phyloP scores from a whole-genome alignment of 305 asterid genomes.

The Fraxinus floribunda region DNA sequence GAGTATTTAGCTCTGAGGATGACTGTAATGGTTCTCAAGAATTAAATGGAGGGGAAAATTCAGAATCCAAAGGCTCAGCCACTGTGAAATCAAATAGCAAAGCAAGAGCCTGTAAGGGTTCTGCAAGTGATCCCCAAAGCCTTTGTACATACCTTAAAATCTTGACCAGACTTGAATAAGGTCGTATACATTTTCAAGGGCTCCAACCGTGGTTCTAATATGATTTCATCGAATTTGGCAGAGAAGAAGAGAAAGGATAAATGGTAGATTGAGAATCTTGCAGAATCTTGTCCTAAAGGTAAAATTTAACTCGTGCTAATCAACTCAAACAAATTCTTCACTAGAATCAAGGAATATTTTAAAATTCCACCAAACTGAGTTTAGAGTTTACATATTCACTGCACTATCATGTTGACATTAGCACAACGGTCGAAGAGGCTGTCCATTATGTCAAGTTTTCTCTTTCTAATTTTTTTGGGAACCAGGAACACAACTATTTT shows the following conservation, averaged over 20 bases:
- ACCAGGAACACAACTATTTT: too few species aligned
- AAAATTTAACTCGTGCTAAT: too few species aligned
- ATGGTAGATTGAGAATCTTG: slow-evolving; percentile 79
- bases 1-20: slow-evolving; percentile 52
- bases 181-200: background rate
- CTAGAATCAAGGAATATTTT: background rate
- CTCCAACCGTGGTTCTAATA: background rate
- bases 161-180: background rate
- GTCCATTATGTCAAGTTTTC: slow-evolving; percentile 48
- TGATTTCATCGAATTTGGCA: slow-evolving; percentile 28
- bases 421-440: slow-evolving; percentile 63
- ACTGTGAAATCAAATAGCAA: slow-evolving; percentile 41
- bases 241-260: slow-evolving; percentile 89
- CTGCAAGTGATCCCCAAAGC: slow-evolving; percentile 94
- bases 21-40: slow-evolving; percentile 56
- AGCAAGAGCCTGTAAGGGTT: slow-evolving; percentile 55
- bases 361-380: background rate
- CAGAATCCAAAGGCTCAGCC: slow-evolving; percentile 27
- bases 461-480: too few species aligned
- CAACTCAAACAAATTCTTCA: background rate
- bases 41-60: slow-evolving; percentile 34
- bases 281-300: slow-evolving; percentile 79
- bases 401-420: slow-evolving; percentile 36
- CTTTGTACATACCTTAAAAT: slow-evolving; percentile 41
- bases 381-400: too few species aligned